Conservation (phyloP, 768 basidiomycete genomes). For the Auriscalpium microsporum region DNA sequence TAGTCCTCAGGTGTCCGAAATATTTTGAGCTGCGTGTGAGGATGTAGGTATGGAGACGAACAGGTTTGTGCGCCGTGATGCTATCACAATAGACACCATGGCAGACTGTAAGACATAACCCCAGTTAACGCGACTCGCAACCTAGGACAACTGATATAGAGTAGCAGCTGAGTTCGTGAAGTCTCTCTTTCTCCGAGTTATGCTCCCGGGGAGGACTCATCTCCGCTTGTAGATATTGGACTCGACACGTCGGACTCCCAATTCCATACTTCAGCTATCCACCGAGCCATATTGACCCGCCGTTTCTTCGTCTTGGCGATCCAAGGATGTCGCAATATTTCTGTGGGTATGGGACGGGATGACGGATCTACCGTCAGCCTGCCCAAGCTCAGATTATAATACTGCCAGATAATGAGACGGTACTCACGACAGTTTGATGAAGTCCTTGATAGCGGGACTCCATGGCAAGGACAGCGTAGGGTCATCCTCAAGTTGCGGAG, state of each 20-base stretch:
- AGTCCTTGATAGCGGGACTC: slow-evolving; percentile 78
- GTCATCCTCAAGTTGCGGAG: slow-evolving; percentile 65
- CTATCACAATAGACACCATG: no score
- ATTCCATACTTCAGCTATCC: slow-evolving; percentile 72
- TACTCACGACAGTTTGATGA: slow-evolving; percentile 68
- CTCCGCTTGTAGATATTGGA: neutral
- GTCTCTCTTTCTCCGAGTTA: no score
- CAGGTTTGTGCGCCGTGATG: no score
- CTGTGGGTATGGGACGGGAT: slow-evolving; percentile 64
- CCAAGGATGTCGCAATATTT: slow-evolving; percentile 76
- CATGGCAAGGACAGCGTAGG: slow-evolving; percentile 36
- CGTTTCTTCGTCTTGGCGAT: slow-evolving; percentile 58
- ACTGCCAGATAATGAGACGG: neutral
- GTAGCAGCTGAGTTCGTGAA: no score
- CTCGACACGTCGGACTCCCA: slow-evolving; percentile 29
- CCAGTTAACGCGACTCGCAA: no score
- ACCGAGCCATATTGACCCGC: slow-evolving; percentile 75
- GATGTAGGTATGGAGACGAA: no score
- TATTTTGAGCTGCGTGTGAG: no score
- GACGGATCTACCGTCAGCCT: slow-evolving; percentile 59
- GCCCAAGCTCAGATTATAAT: neutral
- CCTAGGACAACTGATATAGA: no score
- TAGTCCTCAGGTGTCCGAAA: no score
- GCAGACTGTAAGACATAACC: no score
- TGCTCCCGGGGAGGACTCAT: no score